Base-by-base conservation (phyloP, 1,284 basidiomycete species). In the Leccinum cinnamomeum region DNA sequence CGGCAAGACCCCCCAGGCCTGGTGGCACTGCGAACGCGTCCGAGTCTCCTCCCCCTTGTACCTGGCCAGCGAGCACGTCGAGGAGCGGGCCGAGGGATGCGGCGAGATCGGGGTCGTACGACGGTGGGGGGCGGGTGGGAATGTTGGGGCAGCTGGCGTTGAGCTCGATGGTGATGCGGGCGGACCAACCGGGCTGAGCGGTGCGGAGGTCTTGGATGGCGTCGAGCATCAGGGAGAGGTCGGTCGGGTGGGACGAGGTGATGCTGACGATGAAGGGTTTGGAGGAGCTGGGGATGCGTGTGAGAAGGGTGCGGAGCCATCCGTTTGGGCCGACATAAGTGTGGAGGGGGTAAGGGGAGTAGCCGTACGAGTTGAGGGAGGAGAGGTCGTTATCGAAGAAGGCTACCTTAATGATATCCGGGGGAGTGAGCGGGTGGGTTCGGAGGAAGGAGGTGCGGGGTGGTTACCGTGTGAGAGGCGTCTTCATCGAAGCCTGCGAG, bases 111-210 rank as follows among this genome's bases (percentile, higher is more conserved):
- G 20, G 20, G 20, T 20, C 20, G 20, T 20, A 20, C 20, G 20
- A 20, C 20, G 20, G 20, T 89, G 91, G 91, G 0, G 89, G 82
- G 1, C 81, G 73, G 44, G 78, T 77, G 41, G 59, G 63, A 65
- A 94, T 89, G 71, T 94, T 94, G 7, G 91, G 91, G 67, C 92
- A 94, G 39, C 86, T 89, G 0, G 89, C 86, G 72, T 94, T 94
- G 69, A 92, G 79, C 74, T 94, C 92, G 67, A 92, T 77, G 10
- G 82, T 90, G 61, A 91, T 78, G 44, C 77, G 76, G 20, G 81
- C 73, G 10, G 69, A 69, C 55, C 70, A 63, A 62, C 58, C 57
- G 61, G 62, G 18, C 58, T 57, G 37, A 57, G 79, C 79, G 2
- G 67, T 60, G n/a, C 89, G 84, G 11, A 91, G 78, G 4, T 60